A percentile compares a stretch with the other conserved stretches of the same genome.
These are phyloP conservation scores for Teratosphaeria epicoccoides DNA, from an alignment of 2,329 filamentous ascomycete species.

Conservation along the genomic window DNA sequence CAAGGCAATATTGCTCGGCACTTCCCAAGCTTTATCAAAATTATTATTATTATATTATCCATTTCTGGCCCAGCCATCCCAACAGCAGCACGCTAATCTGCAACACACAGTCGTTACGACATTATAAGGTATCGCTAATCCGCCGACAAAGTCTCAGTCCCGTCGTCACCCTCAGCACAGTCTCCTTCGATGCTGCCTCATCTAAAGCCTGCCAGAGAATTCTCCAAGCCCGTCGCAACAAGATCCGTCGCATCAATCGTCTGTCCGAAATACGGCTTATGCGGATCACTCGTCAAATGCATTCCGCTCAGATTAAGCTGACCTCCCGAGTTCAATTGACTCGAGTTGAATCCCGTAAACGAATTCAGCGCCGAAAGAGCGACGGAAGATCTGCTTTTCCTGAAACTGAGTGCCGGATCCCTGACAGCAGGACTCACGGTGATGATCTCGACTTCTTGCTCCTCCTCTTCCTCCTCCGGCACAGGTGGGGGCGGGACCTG, in stretches of 20 bases:
- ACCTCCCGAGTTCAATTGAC: neutral
- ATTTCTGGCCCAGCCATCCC: neutral
- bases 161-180: too few species aligned
- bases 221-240: constrained; percentile 21
- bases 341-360: neutral
- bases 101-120: neutral
- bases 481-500: constrained; percentile 15
- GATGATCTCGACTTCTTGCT: constrained; percentile 15
- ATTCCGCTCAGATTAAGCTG: constrained; percentile 6
- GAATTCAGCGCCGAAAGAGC: neutral
- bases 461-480: constrained; percentile 9
- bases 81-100: neutral
- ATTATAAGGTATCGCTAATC: neutral
- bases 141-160: neutral
- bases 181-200: too few species aligned
- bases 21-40: too few species aligned
- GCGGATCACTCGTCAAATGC: constrained; percentile 4
- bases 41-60: too few species aligned
- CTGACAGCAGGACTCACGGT: constrained; percentile 14
- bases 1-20: neutral
- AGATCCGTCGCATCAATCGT: constrained; percentile 15
- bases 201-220: constrained; percentile 10
- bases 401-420: constrained; percentile 6
- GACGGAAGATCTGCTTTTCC: constrained; percentile 4
- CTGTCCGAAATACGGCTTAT: constrained; percentile 17